Evolutionary conservation across 1,284 basidiomycete genomes (phyloP).

Genomic region (Macrocybe sp.): DNA sequence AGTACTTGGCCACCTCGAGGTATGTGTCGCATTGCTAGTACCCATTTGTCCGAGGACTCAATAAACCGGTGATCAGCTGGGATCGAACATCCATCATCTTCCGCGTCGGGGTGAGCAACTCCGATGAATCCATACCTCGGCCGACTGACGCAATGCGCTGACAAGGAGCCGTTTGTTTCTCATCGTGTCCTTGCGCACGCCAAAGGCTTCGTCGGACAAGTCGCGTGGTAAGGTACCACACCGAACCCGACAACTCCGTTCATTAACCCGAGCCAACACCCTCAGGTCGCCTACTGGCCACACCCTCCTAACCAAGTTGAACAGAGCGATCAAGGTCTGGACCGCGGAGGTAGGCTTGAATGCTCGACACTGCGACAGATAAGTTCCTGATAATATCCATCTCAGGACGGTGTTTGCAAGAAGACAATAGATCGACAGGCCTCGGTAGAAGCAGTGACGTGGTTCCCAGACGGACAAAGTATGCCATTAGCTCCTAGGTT

Average conservation of each 20-base stretch:
- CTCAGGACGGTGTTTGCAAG: constrained; percentile 65
- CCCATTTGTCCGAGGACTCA: background rate
- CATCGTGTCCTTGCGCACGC: constrained; percentile 69
- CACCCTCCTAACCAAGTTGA: constrained; percentile 60
- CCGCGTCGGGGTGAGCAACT: constrained; percentile 51
- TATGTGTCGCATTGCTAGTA: constrained; percentile 17
- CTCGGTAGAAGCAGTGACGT: constrained; percentile 62
- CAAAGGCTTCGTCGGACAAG: constrained; percentile 73
- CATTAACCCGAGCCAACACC: background rate
- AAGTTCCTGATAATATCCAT: constrained; percentile 4
- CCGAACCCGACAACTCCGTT: constrained; percentile 5
- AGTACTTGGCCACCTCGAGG: constrained; percentile 69
- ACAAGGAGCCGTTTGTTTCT: constrained; percentile 42
- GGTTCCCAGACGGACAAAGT: constrained; percentile 70
- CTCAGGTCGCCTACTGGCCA: constrained; percentile 64
- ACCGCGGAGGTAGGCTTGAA: constrained; percentile 46
- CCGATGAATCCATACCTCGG: background rate
- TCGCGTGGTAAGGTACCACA: constrained; percentile 54
- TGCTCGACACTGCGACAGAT: constrained; percentile 1
- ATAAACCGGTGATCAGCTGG: constrained; percentile 45
- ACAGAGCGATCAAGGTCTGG: constrained; percentile 73
- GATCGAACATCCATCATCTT: constrained; percentile 74
- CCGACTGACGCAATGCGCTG: background rate
- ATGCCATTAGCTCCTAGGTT: constrained; percentile 5
- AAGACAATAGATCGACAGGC: constrained; percentile 63